phyloP scores from a whole-genome alignment of 2,329 filamentous ascomycete species.

The Eurotiales sp. region DNA sequence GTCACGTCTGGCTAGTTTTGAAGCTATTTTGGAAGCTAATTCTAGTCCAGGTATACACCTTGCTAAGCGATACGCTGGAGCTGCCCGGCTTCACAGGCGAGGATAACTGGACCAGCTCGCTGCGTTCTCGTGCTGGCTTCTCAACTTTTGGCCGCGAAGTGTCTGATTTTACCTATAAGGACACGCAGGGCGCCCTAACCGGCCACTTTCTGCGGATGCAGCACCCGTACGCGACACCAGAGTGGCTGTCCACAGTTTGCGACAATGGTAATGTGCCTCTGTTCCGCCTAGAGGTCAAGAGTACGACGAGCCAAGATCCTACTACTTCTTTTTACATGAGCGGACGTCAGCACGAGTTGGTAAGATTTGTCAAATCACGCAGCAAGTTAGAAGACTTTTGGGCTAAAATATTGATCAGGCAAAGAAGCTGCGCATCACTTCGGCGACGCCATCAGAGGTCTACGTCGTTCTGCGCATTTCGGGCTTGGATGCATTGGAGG shows the following conservation, averaged over 20 bases:
- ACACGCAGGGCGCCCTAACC: conserved; percentile 2
- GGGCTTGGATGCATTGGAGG: conserved; percentile 8
- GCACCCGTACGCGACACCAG: conserved; percentile 3
- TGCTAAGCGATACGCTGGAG: conserved; percentile 8
- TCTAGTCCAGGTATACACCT: conserved; percentile 9
- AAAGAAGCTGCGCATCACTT: conserved; percentile 8
- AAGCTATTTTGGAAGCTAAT: neutral
- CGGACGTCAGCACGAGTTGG: conserved; percentile 7
- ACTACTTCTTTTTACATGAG: conserved; percentile 9
- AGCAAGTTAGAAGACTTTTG: conserved; percentile 2
- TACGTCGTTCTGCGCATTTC: conserved; percentile 9
- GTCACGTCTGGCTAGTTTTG: neutral
- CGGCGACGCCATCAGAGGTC: conserved; percentile 3
- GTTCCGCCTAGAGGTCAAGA: conserved; percentile 11
- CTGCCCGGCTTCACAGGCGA: conserved; percentile 10
- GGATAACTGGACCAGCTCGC: conserved; percentile 11
- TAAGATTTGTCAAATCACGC: conserved; percentile 8
- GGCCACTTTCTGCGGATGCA: conserved; percentile 7
- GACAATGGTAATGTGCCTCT: conserved; percentile 7
- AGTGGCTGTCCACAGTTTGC: conserved; percentile 6
- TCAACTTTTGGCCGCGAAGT: conserved; percentile 6
- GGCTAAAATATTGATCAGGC: conserved; percentile 8
- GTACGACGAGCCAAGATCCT: conserved; percentile 7
- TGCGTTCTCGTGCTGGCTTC: conserved; percentile 12
- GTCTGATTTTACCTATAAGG: conserved; percentile 15